Evolutionary conservation across 306 rosid species (phyloP).

Genomic region (Amphicarpaea edgeworthii): DNA sequence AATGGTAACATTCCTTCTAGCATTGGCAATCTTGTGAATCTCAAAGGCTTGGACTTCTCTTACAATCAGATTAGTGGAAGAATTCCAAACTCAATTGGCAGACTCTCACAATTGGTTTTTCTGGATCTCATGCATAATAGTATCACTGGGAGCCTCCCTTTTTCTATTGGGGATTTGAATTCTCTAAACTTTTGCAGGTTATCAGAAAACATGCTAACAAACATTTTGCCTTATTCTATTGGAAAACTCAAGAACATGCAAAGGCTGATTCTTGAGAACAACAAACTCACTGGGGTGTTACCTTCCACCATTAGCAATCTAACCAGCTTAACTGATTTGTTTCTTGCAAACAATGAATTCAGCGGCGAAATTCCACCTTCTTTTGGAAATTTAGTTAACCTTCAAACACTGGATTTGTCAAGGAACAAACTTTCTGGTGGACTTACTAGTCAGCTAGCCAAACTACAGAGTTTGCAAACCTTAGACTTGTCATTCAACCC

Average conservation of each 20-base stretch:
- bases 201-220: slow-evolving; percentile 57
- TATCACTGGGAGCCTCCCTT: slow-evolving; percentile 59
- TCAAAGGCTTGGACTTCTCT: slow-evolving; percentile 63
- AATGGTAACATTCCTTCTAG: slow-evolving; percentile 51
- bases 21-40: slow-evolving; percentile 57
- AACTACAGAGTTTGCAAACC: slow-evolving; percentile 39
- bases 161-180: slow-evolving; percentile 58
- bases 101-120: slow-evolving; percentile 52
- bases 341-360: slow-evolving; percentile 61
- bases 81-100: slow-evolving; percentile 62
- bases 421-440: slow-evolving; percentile 28
- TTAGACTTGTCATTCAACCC: slow-evolving; percentile 63
- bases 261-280: slow-evolving; percentile 63
- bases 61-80: slow-evolving; percentile 44
- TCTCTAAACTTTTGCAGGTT: slow-evolving; percentile 59
- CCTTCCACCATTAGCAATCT: slow-evolving; percentile 63
- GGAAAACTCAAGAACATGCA: slow-evolving; percentile 62
- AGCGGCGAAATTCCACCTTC: slow-evolving; percentile 59
- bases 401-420: slow-evolving; percentile 42
- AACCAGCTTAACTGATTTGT: slow-evolving; percentile 54
- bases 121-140: slow-evolving; percentile 61
- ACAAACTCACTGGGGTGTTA: slow-evolving; percentile 56
- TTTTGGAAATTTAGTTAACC: slow-evolving; percentile 52
- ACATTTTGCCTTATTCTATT: slow-evolving; percentile 59
- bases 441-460: slow-evolving; percentile 57